Percentiles rank a stretch among this genome's conserved stretches.
Conservation (phyloP, 2,329 filamentous ascomycete species). For the Leptographium wingfieldii region DNA sequence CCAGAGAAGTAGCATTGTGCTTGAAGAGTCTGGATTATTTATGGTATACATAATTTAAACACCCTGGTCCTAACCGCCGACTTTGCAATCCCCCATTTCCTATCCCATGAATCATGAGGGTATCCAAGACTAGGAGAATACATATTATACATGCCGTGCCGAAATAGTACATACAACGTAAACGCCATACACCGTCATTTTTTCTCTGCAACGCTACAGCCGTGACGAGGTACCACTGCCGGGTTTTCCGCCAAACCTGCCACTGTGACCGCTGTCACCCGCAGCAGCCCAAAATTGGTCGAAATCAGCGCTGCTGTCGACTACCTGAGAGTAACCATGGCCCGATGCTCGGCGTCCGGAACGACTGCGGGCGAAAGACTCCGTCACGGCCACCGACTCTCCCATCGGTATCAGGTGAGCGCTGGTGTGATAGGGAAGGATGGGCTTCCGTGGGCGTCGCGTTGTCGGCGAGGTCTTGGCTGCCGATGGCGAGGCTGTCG, state of each 20-base stretch:
- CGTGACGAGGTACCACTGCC: not conserved
- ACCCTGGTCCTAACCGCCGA: not conserved
- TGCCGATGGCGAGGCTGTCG: not conserved
- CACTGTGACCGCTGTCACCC: not conserved
- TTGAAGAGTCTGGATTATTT: not conserved
- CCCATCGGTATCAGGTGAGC: constrained; percentile 26
- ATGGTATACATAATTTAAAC: not conserved
- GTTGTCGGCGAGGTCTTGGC: not conserved
- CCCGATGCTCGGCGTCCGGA: too few species aligned
- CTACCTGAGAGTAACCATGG: not conserved
- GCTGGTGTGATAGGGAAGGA: constrained; percentile 25
- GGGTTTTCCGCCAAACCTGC: not conserved
- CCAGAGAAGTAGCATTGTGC: not conserved
- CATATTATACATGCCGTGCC: not conserved
- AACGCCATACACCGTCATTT: not conserved
- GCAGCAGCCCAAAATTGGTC: not conserved
- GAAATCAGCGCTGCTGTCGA: constrained; percentile 10
- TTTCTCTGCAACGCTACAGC: not conserved
- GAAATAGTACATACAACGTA: not conserved
- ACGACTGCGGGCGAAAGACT: constrained; percentile 17
- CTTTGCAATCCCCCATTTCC: not conserved
- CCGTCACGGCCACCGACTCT: constrained; percentile 23
- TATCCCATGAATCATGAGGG: not conserved
- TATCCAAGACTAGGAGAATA: not conserved
- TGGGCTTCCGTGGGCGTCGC: constrained; percentile 5